Conservation (phyloP, 495 filamentous ascomycete species). For the Penicillium paradoxum region DNA sequence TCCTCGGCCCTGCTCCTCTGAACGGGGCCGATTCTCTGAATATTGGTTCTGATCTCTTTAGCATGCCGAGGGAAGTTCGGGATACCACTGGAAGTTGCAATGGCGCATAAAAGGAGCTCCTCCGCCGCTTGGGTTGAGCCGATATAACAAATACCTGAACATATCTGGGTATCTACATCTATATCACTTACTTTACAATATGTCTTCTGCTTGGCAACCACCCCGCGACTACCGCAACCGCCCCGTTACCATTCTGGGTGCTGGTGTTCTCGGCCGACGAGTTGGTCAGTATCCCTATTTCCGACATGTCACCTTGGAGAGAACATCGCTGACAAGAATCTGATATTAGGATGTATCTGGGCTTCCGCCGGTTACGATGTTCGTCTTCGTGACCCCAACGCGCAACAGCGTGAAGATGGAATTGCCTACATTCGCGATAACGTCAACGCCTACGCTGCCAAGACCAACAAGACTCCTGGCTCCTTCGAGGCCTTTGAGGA, state of each 20-base stretch:
- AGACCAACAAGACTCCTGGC: conserved; percentile 27
- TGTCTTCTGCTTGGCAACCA: conserved; percentile 23
- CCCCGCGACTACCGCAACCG: conserved; percentile 31
- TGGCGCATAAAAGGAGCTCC: not conserved
- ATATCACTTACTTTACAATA: not conserved
- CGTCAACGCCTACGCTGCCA: conserved; percentile 27
- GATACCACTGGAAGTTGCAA: not conserved
- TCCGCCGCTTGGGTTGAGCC: not conserved
- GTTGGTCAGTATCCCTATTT: conserved; percentile 25
- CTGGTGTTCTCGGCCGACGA: conserved; percentile 44
- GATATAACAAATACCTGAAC: not conserved
- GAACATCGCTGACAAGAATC: not conserved
- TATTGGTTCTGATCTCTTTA: not conserved
- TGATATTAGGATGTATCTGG: conserved; percentile 30
- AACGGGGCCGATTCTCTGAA: not conserved
- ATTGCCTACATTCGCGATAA: conserved; percentile 37
- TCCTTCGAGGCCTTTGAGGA: conserved; percentile 25
- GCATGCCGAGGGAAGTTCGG: not conserved
- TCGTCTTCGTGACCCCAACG: conserved; percentile 36
- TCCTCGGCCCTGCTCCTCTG: not conserved
- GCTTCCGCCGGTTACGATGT: conserved; percentile 41
- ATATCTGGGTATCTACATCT: not conserved
- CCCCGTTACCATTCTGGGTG: conserved; percentile 42
- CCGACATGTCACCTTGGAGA: not conserved
- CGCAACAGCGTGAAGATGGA: conserved; percentile 28